These are phyloP conservation scores for Penicillium italicum DNA, from an alignment of 2,329 filamentous ascomycete genomes.

Conservation along the genomic window DNA sequence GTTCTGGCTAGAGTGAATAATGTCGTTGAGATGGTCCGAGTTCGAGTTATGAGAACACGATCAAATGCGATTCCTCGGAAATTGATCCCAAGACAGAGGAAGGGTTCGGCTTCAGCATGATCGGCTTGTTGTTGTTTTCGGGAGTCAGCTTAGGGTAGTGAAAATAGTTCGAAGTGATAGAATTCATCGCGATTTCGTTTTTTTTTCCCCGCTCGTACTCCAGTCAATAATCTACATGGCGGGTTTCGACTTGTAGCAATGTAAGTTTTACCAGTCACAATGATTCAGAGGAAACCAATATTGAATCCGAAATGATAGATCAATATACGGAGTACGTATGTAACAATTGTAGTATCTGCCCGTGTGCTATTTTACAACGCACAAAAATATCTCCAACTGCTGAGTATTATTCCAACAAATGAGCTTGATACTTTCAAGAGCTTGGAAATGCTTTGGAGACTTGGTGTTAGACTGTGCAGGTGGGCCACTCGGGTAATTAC, in stretches of 20 bases:
- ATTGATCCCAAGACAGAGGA: neutral
- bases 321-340: neutral
- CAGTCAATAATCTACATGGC: neutral
- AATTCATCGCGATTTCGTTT: neutral
- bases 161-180: neutral
- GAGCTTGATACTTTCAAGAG: neutral
- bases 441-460: neutral
- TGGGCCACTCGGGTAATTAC: neutral
- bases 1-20: neutral
- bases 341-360: neutral
- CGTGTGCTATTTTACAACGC: neutral
- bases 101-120: neutral
- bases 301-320: neutral
- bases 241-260: neutral
- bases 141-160: neutral
- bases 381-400: too few relatives aligned
- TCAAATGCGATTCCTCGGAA: neutral
- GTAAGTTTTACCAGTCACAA: neutral
- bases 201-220: neutral
- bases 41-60: neutral
- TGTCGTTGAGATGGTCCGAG: neutral
- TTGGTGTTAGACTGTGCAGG: neutral
- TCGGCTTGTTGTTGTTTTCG: neutral
- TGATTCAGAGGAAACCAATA: neutral
- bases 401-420: neutral